Evolutionary conservation across 352 stramenopile species (phyloP), one percentile per base, ranked within the genome.

Genomic region (Pythium chondricola): DNA sequence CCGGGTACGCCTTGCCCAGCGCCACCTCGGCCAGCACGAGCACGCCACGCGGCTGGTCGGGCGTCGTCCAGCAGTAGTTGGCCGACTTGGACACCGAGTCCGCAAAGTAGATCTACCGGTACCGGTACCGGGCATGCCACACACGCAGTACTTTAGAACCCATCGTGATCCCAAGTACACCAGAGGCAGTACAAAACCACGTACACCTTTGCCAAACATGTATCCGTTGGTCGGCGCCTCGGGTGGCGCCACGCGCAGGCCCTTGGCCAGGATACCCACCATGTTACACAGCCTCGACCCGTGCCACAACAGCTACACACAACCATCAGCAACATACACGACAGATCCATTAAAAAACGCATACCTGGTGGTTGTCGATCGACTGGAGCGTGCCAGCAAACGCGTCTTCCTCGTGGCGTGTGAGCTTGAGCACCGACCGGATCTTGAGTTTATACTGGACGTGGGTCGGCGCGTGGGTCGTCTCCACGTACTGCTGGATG

Each of bases 121-220:
- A 13, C n/a, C n/a, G n/a, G n/a, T n/a, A n/a, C n/a, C n/a, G n/a
- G n/a, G n/a, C n/a, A n/a, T n/a, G n/a, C n/a, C n/a, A n/a, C n/a
- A n/a, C n/a, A n/a, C n/a, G n/a, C 14, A 16, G n/a, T 10, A 55
- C 3, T 8, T 22, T 49, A 13, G 46, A 26, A 16, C n/a, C 30
- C 44, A 18, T 26, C 51, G n/a, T 61, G 35, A 11, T 52, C 13
- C 38, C 17, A n/a, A 9, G 32, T 3, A 48, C 31, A 13, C 29
- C 3, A 38, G 32, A 4, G 20, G 10, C 4, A 22, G 44, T 18
- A 25, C 2, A 16, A 42, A 25, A 17, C 3, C 10, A 69, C 71
- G 37, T 71, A 88, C 77, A 7, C 85, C 85, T 68, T 93, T 94
- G 65, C 83, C 83, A 51, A 92, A 95, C 68, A 80, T 74, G 65